Percentiles rank a stretch among this genome's conserved stretches.
phyloP scores from a whole-genome alignment of 2,329 filamentous ascomycete species.

The Sporothrix mexicana region DNA sequence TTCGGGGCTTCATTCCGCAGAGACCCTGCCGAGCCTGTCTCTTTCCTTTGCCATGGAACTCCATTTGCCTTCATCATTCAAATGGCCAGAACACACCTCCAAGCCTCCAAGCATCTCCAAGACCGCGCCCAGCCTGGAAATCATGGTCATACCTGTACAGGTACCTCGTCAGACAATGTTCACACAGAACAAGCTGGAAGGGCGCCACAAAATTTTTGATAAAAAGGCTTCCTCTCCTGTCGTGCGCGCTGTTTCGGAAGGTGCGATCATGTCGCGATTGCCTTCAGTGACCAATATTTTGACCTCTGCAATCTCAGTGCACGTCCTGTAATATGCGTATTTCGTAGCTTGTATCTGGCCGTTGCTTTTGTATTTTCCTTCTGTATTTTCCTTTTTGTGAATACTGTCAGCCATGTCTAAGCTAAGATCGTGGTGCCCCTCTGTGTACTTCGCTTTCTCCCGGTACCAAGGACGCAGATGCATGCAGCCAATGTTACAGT shows the following conservation, averaged over 20 bases:
- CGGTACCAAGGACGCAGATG: not conserved
- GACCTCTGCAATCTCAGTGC: not conserved
- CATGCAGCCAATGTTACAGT: conserved; percentile 18
- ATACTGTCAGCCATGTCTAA: not conserved
- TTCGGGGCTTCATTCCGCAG: not conserved
- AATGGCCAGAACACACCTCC: not conserved
- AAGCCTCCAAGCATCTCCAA: not conserved
- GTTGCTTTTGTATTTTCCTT: not conserved
- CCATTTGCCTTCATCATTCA: not conserved
- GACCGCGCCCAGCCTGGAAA: not conserved
- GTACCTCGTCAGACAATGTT: not conserved
- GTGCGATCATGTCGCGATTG: conserved; percentile 13
- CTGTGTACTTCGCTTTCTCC: not conserved
- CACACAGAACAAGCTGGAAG: not conserved
- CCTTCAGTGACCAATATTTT: not conserved
- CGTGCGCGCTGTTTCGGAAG: conserved; percentile 18
- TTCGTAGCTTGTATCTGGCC: not conserved
- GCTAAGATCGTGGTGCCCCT: not conserved
- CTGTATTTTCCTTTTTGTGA: not conserved
- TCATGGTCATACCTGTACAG: not conserved
- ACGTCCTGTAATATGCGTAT: not conserved
- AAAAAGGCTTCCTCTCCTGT: conserved; percentile 6
- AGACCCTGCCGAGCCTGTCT: not conserved
- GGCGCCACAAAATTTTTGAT: not conserved
- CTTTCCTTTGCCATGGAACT: not conserved